Percentiles rank a stretch among this genome's conserved stretches.
These are phyloP conservation scores for Diddensiella transvaalensis DNA, from an alignment of 805 yeast species.

Conservation along the genomic window DNA sequence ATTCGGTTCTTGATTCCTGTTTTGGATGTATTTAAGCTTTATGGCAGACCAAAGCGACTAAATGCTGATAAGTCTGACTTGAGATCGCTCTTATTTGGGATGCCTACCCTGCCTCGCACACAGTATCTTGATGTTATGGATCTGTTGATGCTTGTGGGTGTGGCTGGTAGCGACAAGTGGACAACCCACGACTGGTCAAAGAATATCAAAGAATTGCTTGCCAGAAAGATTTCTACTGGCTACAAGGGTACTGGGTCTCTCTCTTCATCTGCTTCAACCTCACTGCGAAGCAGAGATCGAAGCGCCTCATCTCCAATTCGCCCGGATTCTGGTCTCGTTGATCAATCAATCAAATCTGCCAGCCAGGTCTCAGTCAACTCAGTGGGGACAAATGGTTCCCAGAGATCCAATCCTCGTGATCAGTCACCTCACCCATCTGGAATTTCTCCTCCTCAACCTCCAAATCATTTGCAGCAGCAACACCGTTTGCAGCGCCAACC, in stretches of 20 bases:
- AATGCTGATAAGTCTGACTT: constrained; percentile 68
- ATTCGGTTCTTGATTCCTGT: constrained; percentile 74
- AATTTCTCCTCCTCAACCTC: constrained; percentile 2
- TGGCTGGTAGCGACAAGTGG: constrained; percentile 47
- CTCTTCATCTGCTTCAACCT: constrained; percentile 4
- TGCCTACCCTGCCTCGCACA: constrained; percentile 76
- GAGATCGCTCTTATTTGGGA: constrained; percentile 67
- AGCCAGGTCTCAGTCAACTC: constrained; percentile 1
- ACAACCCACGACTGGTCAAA: constrained; percentile 55
- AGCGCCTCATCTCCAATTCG: constrained; percentile 21
- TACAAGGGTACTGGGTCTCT: constrained; percentile 41
- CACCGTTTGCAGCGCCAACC: constrained; percentile 1
- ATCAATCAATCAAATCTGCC: neutral
- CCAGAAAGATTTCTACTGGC: constrained; percentile 47
- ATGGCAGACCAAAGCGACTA: constrained; percentile 76
- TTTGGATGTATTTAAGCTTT: constrained; percentile 70
- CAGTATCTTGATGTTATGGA: constrained; percentile 69
- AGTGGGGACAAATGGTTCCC: neutral
- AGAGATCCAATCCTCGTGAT: neutral
- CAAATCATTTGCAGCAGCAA: neutral
- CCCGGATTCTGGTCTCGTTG: constrained; percentile 7
- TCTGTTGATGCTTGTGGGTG: constrained; percentile 40
- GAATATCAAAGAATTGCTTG: constrained; percentile 53
- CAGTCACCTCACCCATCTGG: neutral
- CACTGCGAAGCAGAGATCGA: constrained; percentile 14